Evolutionary conservation across 345 rosid genomes (phyloP), one percentile per base, ranked within the genome.

Genomic region (Anacardium occidentale): DNA sequence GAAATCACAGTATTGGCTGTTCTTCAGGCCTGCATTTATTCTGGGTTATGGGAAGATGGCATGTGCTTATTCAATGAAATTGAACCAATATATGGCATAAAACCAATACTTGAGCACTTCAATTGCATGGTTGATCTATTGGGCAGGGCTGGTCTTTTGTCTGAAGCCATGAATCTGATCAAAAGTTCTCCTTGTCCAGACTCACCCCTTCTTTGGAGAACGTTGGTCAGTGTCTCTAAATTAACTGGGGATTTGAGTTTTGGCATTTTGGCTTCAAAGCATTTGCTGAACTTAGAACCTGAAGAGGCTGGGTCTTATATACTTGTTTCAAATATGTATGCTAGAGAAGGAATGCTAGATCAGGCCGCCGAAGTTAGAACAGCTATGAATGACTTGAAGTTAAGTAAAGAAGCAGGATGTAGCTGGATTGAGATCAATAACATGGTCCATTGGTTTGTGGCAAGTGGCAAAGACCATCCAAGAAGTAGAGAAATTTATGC

Each of bases 381-480:
- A 51, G 54, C 57, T 62, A 72, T 78, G 85, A 78, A 74, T 53
- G 74, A 78, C 66, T 66, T 82, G 65, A 78, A 58, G 68, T 55
- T 82, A 44, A 62, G 56, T 47, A 76, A 78, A 64, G 66, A 70
- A 48, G 74, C 76, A 61, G 85, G 85, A 11, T 66, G 71, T 42
- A 82, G 85, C 69, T 76, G 78, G 82, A 76, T 82, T 62, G 80
- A 82, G 73, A 75, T 76, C 60, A 69, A 82, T 25, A 76, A 67
- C 8, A 74, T 70, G 62, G 68, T 78, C 17, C 82, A 78, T 67
- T 40, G 45, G 47, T 78, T 74, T 26, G 75, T 70, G 64, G 80
- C 82, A 26, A 73, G 80, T 32, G 69, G 60, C 64, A 78, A 58
- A 58, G 76, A 74, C 54, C 82, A 63, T 78, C 71, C 74, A 25